Percentiles rank a stretch among this genome's conserved stretches.
phyloP scores from a whole-genome alignment of 345 rosid species.

The Hypericum perforatum region DNA sequence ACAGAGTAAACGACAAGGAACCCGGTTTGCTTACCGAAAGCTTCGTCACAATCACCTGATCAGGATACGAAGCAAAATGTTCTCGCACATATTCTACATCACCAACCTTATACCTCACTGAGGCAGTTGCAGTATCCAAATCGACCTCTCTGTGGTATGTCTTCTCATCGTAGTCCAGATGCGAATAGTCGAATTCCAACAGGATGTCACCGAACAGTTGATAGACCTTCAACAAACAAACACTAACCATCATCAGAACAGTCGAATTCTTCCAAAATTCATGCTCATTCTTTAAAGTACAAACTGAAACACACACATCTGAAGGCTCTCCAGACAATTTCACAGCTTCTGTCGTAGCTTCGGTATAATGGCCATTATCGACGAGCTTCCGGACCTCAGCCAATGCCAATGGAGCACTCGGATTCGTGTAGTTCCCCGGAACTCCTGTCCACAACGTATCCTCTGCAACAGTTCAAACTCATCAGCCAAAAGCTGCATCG shows the following conservation, averaged over 20 bases:
- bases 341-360: neutral
- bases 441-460: neutral
- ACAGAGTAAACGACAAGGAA: neutral
- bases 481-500: neutral
- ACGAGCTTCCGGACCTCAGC: neutral
- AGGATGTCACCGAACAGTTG: conserved; percentile 5
- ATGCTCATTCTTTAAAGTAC: no score
- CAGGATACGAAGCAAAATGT: conserved; percentile 7
- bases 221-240: neutral
- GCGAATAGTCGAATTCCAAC: conserved; percentile 1
- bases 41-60: conserved; percentile 2
- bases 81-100: conserved; percentile 2
- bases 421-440: conserved; percentile 1
- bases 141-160: conserved; percentile 1
- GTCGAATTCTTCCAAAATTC: no score
- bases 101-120: neutral
- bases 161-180: neutral
- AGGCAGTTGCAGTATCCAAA: conserved; percentile 7
- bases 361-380: neutral
- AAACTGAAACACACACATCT: neutral
- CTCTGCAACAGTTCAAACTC: neutral
- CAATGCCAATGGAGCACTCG: neutral
- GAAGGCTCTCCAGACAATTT: conserved; percentile 3
- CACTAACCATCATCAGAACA: no score
- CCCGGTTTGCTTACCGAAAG: neutral